phyloP scores from a whole-genome alignment of 1,284 basidiomycete species.

The Tylopilus sp. region DNA sequence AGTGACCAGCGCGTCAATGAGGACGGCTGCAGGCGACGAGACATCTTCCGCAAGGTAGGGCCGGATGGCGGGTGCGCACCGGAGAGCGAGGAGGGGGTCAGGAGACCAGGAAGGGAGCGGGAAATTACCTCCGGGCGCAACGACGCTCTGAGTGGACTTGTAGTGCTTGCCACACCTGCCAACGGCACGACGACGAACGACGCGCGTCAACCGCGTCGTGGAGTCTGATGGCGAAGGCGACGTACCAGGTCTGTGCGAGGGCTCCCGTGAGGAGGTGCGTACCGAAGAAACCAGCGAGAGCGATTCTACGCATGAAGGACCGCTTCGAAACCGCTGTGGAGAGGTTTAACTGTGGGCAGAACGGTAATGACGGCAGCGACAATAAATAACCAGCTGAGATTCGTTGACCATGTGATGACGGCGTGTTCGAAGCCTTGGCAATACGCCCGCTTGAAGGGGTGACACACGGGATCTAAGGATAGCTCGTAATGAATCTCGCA shows the following conservation, averaged over 20 bases:
- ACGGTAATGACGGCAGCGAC: not conserved
- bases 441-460: not conserved
- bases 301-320: conserved; percentile 19
- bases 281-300: conserved; percentile 8
- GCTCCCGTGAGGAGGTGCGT: conserved; percentile 19
- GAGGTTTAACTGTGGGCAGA: not conserved
- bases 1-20: conserved; percentile 30
- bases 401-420: not conserved
- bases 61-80: conserved; percentile 31
- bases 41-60: conserved; percentile 34
- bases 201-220: not conserved
- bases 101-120: conserved; percentile 16
- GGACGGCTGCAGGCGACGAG: conserved; percentile 16
- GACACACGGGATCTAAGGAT: no score
- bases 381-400: not conserved
- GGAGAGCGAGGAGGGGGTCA: conserved; percentile 29
- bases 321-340: not conserved
- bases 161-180: conserved; percentile 33
- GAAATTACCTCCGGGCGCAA: conserved; percentile 30
- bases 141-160: conserved; percentile 14
- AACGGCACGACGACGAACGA: not conserved
- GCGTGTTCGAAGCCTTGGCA: no score
- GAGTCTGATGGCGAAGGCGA: not conserved
- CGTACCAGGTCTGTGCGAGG: conserved; percentile 36
- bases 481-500: no score